These are phyloP conservation scores for Ilyonectria robusta DNA, from an alignment of 2,329 filamentous ascomycete genomes.

Conservation along the genomic window DNA sequence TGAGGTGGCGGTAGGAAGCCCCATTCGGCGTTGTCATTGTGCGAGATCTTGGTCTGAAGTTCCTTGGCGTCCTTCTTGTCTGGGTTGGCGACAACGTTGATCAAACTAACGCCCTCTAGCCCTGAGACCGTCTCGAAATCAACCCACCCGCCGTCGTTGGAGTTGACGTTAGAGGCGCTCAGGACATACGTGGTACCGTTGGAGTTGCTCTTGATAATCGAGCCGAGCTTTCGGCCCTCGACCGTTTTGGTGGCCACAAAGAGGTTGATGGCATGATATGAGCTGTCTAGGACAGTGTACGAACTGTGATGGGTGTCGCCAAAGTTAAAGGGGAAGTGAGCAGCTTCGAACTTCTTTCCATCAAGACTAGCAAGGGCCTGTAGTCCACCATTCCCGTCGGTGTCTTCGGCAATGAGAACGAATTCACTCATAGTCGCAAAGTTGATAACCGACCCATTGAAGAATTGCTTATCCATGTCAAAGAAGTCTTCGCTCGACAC, in stretches of 20 bases:
- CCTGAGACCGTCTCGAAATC: constrained; percentile 97
- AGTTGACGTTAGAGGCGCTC: constrained; percentile 85
- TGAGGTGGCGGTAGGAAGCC: constrained; percentile 79
- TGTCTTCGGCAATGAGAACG: constrained; percentile 84
- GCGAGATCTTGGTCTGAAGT: constrained; percentile 92
- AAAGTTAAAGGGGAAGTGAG: constrained; percentile 89
- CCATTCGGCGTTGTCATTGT: constrained; percentile 97
- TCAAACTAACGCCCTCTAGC: constrained; percentile 89
- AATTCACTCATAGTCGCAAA: constrained; percentile 98
- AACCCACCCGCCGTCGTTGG: constrained; percentile 82
- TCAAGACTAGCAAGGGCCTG: constrained; percentile 88
- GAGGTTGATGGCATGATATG: constrained; percentile 93
- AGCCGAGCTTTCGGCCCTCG: constrained; percentile 79
- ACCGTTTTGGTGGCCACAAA: constrained; percentile 86
- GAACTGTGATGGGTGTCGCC: constrained; percentile 82
- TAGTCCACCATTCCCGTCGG: constrained; percentile 74
- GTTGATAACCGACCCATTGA: constrained; percentile 76
- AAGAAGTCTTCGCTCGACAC: constrained; percentile 87
- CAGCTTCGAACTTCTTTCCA: constrained; percentile 84
- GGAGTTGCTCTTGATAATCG: constrained; percentile 97
- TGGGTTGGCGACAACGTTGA: constrained; percentile 86
- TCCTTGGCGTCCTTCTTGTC: constrained; percentile 84
- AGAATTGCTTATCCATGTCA: constrained; percentile 66
- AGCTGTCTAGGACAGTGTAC: constrained; percentile 96
- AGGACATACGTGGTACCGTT: constrained; percentile 96